A percentile compares a stretch with the other conserved stretches of the same genome.
phyloP scores from a whole-genome alignment of 2,329 filamentous ascomycete species.

The Fusarium sterilihyphosum region DNA sequence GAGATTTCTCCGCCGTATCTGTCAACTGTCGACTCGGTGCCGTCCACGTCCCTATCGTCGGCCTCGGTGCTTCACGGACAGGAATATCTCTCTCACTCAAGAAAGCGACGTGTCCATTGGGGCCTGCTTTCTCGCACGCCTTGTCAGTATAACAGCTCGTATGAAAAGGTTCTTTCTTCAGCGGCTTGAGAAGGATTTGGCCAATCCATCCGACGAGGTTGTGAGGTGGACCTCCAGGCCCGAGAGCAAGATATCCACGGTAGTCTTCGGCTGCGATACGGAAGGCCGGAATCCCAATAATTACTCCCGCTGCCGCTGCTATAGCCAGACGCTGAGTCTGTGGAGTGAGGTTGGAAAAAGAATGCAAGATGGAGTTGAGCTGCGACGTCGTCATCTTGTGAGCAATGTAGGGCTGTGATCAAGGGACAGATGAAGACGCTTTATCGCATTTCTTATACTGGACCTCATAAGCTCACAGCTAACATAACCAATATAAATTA shows the following conservation, averaged over 20 bases:
- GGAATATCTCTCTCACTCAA: slow-evolving; percentile 21
- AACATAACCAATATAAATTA: neutral
- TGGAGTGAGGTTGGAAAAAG: neutral
- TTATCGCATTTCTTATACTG: neutral
- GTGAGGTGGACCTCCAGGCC: slow-evolving; percentile 16
- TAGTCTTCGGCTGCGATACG: slow-evolving; percentile 19
- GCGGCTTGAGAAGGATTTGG: slow-evolving; percentile 18
- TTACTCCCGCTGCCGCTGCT: neutral
- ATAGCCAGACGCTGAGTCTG: slow-evolving; percentile 3
- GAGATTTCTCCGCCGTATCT: neutral
- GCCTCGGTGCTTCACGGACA: slow-evolving; percentile 15
- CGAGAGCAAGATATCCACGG: slow-evolving; percentile 24
- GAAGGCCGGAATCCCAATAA: slow-evolving; percentile 14
- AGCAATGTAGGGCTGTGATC: neutral
- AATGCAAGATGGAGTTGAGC: neutral
- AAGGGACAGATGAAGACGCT: neutral
- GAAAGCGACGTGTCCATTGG: slow-evolving; percentile 19
- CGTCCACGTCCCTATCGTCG: slow-evolving; percentile 21
- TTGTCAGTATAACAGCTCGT: slow-evolving; percentile 14
- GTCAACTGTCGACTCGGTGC: slow-evolving; percentile 30
- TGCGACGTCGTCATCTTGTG: slow-evolving; percentile 14
- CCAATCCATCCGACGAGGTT: slow-evolving; percentile 26
- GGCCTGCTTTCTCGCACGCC: neutral
- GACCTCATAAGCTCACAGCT: no score
- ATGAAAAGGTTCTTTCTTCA: slow-evolving; percentile 20